Evolutionary conservation across 1,284 basidiomycete species (phyloP).

Genomic region (Marasmius tenuissimus): DNA sequence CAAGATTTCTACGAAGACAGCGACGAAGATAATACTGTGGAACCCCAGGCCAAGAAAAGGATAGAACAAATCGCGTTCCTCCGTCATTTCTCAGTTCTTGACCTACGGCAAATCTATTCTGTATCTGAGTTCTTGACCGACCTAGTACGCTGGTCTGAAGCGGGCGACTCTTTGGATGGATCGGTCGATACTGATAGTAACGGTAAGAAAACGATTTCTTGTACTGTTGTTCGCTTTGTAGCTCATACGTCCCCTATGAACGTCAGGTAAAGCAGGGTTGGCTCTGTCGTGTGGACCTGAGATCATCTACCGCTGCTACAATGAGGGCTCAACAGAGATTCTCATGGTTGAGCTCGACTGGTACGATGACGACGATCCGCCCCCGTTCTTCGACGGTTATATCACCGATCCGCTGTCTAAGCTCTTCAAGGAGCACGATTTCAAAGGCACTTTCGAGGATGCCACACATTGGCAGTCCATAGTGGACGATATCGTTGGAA

Average conservation of each 20-base stretch:
- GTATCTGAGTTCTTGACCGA: constrained; percentile 24
- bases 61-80: constrained; percentile 19
- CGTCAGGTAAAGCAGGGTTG: not conserved
- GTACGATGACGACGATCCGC: not conserved
- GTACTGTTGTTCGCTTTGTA: not conserved
- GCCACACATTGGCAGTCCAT: constrained; percentile 24
- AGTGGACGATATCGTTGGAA: constrained; percentile 23
- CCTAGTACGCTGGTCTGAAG: constrained; percentile 14
- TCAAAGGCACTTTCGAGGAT: constrained; percentile 15
- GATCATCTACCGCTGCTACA: not conserved
- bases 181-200: not conserved
- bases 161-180: not conserved
- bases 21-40: constrained; percentile 9
- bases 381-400: constrained; percentile 12
- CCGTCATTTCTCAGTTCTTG: constrained; percentile 20
- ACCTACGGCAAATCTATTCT: constrained; percentile 27
- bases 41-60: constrained; percentile 1
- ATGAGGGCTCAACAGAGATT: constrained; percentile 2
- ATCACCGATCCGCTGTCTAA: constrained; percentile 19
- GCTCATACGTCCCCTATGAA: not conserved
- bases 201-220: not conserved
- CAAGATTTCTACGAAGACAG: constrained; percentile 6
- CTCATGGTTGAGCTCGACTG: constrained; percentile 1
- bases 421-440: constrained; percentile 24
- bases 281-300: not conserved